These are phyloP conservation scores for Pleodorina starrii DNA, from an alignment of 139 green algal genomes.

Conservation along the genomic window DNA sequence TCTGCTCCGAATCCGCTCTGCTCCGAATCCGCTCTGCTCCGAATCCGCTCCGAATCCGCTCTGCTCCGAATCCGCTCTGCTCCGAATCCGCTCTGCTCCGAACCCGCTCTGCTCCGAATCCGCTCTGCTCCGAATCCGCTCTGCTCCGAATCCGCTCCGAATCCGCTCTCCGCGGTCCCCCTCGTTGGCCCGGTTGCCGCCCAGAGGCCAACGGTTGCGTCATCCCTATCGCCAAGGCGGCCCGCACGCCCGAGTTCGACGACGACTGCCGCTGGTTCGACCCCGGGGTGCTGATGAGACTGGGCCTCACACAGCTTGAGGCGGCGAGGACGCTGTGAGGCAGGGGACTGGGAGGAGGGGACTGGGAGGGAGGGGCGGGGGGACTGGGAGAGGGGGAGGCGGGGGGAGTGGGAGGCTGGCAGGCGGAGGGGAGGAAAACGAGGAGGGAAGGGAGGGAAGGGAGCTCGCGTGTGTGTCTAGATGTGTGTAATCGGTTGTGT, in stretches of 20 bases:
- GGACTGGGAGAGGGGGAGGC: background rate
- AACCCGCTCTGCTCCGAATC: too few species aligned
- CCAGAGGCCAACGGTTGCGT: conserved; percentile 5
- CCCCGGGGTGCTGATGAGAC: background rate
- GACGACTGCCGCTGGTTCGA: conserved; percentile 23
- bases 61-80: too few species aligned
- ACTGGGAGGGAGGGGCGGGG: background rate
- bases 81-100: too few species aligned
- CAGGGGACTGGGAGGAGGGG: background rate
- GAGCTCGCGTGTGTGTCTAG: too few species aligned
- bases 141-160: too few species aligned
- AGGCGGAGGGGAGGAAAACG: background rate
- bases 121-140: too few species aligned
- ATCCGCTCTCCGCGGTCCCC: too few species aligned
- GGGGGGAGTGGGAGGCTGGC: background rate
- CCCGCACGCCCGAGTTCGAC: background rate
- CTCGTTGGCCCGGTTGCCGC: too few species aligned
- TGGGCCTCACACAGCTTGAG: background rate
- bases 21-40: too few species aligned
- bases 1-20: too few species aligned
- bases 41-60: too few species aligned
- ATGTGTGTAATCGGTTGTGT: too few species aligned
- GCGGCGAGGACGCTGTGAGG: background rate
- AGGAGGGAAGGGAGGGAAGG: background rate
- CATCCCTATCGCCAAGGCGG: background rate